Evolutionary conservation across 352 stramenopile genomes (phyloP), one percentile per base, ranked within the genome.

Genomic region (Sclerospora graminicola): DNA sequence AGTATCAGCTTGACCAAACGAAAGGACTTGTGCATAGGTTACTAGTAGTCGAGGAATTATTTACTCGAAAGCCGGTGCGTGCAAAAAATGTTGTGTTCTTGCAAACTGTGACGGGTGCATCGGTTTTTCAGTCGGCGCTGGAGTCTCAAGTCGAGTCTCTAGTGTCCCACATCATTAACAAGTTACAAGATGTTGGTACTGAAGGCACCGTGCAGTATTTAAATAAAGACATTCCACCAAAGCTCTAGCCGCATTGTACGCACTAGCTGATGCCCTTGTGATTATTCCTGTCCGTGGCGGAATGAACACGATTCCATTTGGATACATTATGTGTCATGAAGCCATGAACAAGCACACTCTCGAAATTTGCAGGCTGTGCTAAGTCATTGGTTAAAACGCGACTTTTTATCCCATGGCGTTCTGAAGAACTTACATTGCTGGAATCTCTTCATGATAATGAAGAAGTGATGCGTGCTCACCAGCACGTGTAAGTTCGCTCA

Each of bases 41-140:
- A n/a, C 47, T 95, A 8, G 85, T 79, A 0, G 67, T 96, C 4
- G 86, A 96, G 40, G 74, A 95, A 26, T 61, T 95, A 18, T 88
- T 96, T 15, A 89, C 71, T 15, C 48, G 73, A 20, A 78, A 90
- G 32, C 86, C 86, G 0, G 80, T 97, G 39, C 91, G 94, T 48
- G 78, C 86, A 5, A 88, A 91, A 18, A 94, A 98, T 48, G 85
- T 97, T 19, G 89, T 96, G 4, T 82, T 98, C 33, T 63, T 98
- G 24, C 92, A 98, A 59, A 96, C 98, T 41, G 78, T 87, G 4
- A 85, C 73, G 5, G 70, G 70, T 23, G 55, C 69, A 5, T 48
- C 56, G 2, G 57, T 69, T 3, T 68, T 66, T 18, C 64, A 81
- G 35, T 79, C 69, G 8, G 85, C 84, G 0, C 53, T 96, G 0